Evolutionary conservation across 305 asterid genomes (phyloP), one percentile per base, ranked within the genome.

Genomic region (Solanum hybrid): DNA sequence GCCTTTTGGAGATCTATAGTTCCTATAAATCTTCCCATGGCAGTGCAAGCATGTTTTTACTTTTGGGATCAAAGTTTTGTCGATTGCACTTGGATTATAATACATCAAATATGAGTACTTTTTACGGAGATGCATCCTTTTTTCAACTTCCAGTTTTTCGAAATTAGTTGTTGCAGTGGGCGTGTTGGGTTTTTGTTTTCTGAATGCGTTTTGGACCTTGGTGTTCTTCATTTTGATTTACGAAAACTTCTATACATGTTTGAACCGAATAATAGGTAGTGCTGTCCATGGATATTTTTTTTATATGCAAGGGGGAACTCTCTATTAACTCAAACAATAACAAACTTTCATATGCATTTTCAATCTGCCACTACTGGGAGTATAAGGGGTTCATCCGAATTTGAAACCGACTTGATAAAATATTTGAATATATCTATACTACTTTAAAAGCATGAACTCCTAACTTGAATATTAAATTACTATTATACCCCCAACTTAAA

Each of bases 81-180:
- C 75, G 31, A 22, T 85, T 85, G n/a, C n/a, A 14, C 13, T 17
- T 56, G 76, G 27, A 31, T 85, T 85, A 31, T 85, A 31, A 10
- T 85, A 56, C 45, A 51, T 85, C 37, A n/a, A 84, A 5, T 80
- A 80, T 51, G 87, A 51, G 75, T 51, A 45, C 75, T 84, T 45
- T 10, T 82, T 42, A 42, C 2, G 72, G 26, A 29, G 29, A 42
- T 81, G 27, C 40, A 29, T 17, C 22, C 6, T 6, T 12, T 82
- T 27, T 14, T 69, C 37, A 19, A 10, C 2, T 11, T 35, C 24
- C 24, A 24, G 13, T 79, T 24, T 78, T 79, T 79, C 4, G 11
- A 26, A 1, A 13, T 12, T 37, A 13, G 11, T 79, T n/a, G 22
- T 78, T 0, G 9, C 34, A 0, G 17, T 12, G 10, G 14, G 2